Percentiles rank a stretch among this genome's conserved stretches.
phyloP scores from a whole-genome alignment of 2,329 filamentous ascomycete genomes.

The Boeremia lycopersici region DNA sequence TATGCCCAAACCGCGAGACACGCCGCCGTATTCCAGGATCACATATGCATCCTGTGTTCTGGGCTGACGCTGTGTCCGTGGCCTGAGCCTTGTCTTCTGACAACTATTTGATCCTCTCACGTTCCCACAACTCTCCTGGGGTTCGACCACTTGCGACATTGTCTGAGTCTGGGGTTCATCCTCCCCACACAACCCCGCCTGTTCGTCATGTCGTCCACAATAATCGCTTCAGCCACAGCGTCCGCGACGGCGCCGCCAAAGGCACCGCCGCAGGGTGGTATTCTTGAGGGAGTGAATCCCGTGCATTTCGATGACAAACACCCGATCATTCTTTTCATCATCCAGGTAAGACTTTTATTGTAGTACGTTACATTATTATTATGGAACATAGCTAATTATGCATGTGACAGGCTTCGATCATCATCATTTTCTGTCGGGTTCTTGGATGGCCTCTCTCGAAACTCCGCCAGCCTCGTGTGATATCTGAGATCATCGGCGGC shows the following conservation, averaged over 20 bases:
- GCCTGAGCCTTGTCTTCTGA: slow-evolving; percentile 3
- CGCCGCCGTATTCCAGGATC: slow-evolving; percentile 6
- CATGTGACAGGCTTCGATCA: slow-evolving; percentile 66
- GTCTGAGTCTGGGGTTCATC: slow-evolving; percentile 5
- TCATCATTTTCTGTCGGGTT: slow-evolving; percentile 75
- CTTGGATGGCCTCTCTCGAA: slow-evolving; percentile 78
- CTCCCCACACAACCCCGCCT: slow-evolving; percentile 5
- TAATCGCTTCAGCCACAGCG: slow-evolving; percentile 25
- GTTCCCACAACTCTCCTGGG: not conserved
- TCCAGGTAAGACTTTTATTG: slow-evolving; percentile 60
- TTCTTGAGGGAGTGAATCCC: slow-evolving; percentile 74
- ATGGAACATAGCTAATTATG: slow-evolving; percentile 2
- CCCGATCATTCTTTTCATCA: slow-evolving; percentile 77
- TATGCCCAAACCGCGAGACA: slow-evolving; percentile 11
- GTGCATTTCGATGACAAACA: slow-evolving; percentile 71
- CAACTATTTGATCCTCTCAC: slow-evolving; percentile 15
- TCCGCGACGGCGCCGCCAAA: slow-evolving; percentile 27
- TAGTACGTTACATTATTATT: not conserved
- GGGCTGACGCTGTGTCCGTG: slow-evolving; percentile 12
- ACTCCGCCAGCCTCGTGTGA: slow-evolving; percentile 79
- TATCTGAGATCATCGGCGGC: slow-evolving; percentile 84
- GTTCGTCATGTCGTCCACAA: slow-evolving; percentile 33
- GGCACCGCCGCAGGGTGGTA: slow-evolving; percentile 65
- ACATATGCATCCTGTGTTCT: slow-evolving; percentile 9
- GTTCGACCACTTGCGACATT: not conserved